Base-by-base conservation (phyloP, 192 early-diverging fungal species). In the Diversispora eburnea region DNA sequence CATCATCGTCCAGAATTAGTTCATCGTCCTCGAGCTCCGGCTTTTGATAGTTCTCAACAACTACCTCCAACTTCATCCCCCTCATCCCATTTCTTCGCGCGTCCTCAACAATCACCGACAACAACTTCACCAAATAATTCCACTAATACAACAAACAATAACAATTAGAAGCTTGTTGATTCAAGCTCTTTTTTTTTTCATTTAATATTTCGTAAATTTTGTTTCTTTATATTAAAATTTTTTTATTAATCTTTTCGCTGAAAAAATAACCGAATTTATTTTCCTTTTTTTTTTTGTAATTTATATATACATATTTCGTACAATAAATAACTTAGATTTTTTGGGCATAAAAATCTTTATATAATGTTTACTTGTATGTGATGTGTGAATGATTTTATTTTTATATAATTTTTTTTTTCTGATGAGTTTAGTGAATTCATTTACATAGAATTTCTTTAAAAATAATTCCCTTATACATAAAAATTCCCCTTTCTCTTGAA, bases 1-100 rank as follows among this genome's bases (percentile, higher is more conserved):
- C 66, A 67, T 67, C 46, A 67, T 67, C 46, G 66, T 39, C 66
- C 66, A 6, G 66, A 67, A 67, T 39, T 67, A 33, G 48, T 69
- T n/a, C 67, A 69, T 55, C 47, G 54, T 56, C 12, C 25, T 42
- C 22, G 67, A 15, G 7, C 2, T 19, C 13, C 48, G 33, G 12
- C 13, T 69, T 49, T 20, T 52, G 51, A 69, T 41, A 15, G 22
- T 49, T 41, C 49, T 3, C 51, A 49, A 55, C 65, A 25, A 49
- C 48, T 19, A 67, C 10, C 49, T 3, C 46, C 67, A 17, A 19
- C 51, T 33, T 20, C 49, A 39, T 49, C 49, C 20, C 17, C 67
- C 8, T 69, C 67, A 17, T 0, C 51, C 39, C 48, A 41, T 25
- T 69, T 69, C 33, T 69, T n/a, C 54, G 9, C 49, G 15, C 67